Percentiles rank a stretch among this genome's conserved stretches.
phyloP scores from a whole-genome alignment of 1,284 basidiomycete genomes.

The Moniliophthora roreri region DNA sequence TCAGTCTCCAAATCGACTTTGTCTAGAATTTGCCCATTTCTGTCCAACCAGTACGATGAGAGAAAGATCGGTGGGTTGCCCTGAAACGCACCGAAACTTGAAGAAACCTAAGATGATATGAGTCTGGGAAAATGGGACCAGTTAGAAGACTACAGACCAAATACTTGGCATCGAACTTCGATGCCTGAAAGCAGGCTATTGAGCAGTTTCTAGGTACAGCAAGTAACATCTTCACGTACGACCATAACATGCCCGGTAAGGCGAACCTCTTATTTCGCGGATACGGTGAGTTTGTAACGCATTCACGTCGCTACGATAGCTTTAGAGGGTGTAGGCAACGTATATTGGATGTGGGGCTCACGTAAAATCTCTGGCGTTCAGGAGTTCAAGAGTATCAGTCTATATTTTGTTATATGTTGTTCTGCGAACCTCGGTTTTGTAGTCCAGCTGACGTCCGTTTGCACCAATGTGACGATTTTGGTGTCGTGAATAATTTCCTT shows the following conservation, averaged over 20 bases:
- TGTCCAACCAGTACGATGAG: conserved; percentile 24
- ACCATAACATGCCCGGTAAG: conserved; percentile 71
- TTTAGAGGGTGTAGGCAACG: neutral
- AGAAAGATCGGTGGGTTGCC: neutral
- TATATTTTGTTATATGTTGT: neutral
- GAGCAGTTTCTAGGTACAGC: neutral
- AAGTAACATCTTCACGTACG: conserved; percentile 39
- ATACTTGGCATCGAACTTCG: conserved; percentile 73
- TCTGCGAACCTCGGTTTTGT: conserved; percentile 67
- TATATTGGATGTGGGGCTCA: conserved; percentile 28
- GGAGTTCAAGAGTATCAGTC: conserved; percentile 8
- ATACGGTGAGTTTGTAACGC: conserved; percentile 80
- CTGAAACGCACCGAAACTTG: conserved; percentile 53
- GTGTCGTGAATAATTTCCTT: conserved; percentile 82
- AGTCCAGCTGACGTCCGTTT: conserved; percentile 81
- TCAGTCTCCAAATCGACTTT: conserved; percentile 79
- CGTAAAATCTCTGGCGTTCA: conserved; percentile 84
- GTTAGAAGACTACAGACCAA: conserved; percentile 50
- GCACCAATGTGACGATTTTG: conserved; percentile 69
- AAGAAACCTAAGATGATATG: conserved; percentile 43
- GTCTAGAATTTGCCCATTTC: conserved; percentile 72
- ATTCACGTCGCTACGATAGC: conserved; percentile 63
- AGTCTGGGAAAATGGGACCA: neutral
- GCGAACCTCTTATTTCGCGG: conserved; percentile 62
- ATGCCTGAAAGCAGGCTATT: conserved; percentile 52